Evolutionary conservation across 1,139 yeast genomes (phyloP).

Genomic region (Yamadazyma triangularis): DNA sequence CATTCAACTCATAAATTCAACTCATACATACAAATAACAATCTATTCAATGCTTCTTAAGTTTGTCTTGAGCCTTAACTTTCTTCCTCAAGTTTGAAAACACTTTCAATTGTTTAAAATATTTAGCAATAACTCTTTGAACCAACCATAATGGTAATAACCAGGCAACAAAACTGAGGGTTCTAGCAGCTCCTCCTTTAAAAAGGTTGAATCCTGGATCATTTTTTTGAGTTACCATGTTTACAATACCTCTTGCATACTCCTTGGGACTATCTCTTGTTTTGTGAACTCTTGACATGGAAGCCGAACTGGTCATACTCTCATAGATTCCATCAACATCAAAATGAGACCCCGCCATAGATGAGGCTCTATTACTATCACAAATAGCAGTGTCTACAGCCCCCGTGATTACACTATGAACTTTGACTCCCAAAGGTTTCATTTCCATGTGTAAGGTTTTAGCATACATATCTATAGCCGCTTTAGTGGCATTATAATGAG

Average conservation of each 20-base stretch:
- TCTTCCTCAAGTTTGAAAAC: conserved; percentile 11
- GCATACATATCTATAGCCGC: conserved; percentile 15
- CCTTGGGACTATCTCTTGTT: conserved; percentile 18
- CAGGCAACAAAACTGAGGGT: conserved; percentile 19
- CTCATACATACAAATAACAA: no score
- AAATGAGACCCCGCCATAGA: conserved; percentile 17
- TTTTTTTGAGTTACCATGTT: conserved; percentile 15
- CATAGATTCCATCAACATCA: conserved; percentile 27
- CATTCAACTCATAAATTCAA: no score
- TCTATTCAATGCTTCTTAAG: no score
- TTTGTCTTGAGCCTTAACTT: neutral
- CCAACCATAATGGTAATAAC: conserved; percentile 27
- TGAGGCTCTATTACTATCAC: conserved; percentile 6
- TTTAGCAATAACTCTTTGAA: conserved; percentile 20
- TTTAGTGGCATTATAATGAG: conserved; percentile 31
- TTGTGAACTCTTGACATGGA: conserved; percentile 22
- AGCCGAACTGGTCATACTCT: conserved; percentile 19
- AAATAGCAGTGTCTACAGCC: conserved; percentile 35
- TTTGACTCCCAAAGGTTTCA: conserved; percentile 33
- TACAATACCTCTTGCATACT: conserved; percentile 29
- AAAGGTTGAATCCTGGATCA: conserved; percentile 28
- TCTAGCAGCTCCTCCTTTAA: conserved; percentile 21
- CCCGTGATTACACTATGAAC: conserved; percentile 34
- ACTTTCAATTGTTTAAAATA: conserved; percentile 30
- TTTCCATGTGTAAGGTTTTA: conserved; percentile 10